These are phyloP conservation scores for Suillus lakei DNA, from an alignment of 768 basidiomycete species.

Conservation along the genomic window DNA sequence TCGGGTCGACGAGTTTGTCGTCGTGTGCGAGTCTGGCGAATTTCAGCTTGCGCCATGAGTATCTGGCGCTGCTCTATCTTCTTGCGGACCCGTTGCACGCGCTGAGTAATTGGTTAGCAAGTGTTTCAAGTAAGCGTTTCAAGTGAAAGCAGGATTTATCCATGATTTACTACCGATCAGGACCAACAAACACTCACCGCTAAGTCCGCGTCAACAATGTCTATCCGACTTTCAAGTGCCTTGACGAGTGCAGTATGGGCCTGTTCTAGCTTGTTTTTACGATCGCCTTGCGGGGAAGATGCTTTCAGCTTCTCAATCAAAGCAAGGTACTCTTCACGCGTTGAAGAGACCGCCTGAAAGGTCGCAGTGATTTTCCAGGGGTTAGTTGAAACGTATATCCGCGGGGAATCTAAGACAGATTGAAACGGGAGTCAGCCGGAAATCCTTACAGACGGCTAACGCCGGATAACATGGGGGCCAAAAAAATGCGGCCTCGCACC, in stretches of 20 bases:
- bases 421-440: constrained; percentile 36
- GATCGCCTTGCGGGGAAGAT: constrained; percentile 48
- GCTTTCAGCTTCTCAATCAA: constrained; percentile 65
- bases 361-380: constrained; percentile 89
- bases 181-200: constrained; percentile 54
- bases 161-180: constrained; percentile 17
- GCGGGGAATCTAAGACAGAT: constrained; percentile 73
- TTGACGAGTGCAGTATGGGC: constrained; percentile 66
- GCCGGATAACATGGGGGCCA: constrained; percentile 44
- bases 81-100: constrained; percentile 69
- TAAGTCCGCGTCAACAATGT: constrained; percentile 69
- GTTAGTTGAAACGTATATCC: constrained; percentile 83
- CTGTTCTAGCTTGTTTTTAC: constrained; percentile 61
- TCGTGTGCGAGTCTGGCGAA: constrained; percentile 80
- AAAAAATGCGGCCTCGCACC: constrained; percentile 51
- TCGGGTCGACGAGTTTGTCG: constrained; percentile 74
- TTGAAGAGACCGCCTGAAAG: constrained; percentile 72
- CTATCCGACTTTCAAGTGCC: constrained; percentile 65
- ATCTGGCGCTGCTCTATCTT: constrained; percentile 71
- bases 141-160: constrained; percentile 15
- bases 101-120: constrained; percentile 48
- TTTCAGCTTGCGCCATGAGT: constrained; percentile 73
- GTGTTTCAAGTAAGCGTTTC: constrained; percentile 22
- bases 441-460: constrained; percentile 40
- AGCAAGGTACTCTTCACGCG: constrained; percentile 73